Evolutionary conservation across 2,329 filamentous ascomycete species (phyloP).

Genomic region (Fusarium xylarioides): DNA sequence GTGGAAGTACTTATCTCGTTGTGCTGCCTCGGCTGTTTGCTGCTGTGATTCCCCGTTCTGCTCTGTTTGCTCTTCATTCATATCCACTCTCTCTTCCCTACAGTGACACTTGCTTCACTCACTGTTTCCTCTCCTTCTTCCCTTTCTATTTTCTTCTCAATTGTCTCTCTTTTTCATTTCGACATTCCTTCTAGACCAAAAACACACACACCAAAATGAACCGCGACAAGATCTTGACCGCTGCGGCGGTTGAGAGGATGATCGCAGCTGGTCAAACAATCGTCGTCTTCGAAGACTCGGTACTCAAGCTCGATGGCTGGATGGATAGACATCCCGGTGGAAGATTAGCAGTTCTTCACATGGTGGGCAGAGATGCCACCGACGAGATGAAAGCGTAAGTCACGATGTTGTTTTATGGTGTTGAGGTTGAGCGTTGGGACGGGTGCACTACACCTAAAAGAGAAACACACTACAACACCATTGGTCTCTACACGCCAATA

Average conservation of each 20-base stretch:
- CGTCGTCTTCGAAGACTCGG: slow-evolving; percentile 64
- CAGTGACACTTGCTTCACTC: too few relatives aligned
- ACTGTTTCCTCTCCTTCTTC: too few relatives aligned
- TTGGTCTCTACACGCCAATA: slow-evolving; percentile 15
- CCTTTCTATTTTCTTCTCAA: too few relatives aligned
- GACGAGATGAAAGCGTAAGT: slow-evolving; percentile 50
- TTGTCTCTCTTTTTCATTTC: background rate
- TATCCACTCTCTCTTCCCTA: background rate
- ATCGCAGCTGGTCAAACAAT: slow-evolving; percentile 65
- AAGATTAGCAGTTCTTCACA: slow-evolving; percentile 66
- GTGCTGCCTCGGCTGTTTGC: slow-evolving; percentile 3
- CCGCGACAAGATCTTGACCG: slow-evolving; percentile 55
- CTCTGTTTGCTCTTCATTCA: slow-evolving; percentile 2
- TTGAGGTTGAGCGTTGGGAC: background rate
- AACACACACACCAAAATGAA: slow-evolving; percentile 36
- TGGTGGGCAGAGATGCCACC: slow-evolving; percentile 51
- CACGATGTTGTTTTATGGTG: background rate
- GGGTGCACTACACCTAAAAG: background rate
- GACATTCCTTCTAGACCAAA: background rate
- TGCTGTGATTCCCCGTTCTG: background rate
- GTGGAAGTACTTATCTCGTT: slow-evolving; percentile 6
- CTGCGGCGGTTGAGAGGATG: slow-evolving; percentile 58
- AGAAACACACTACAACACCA: background rate
- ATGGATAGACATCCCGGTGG: slow-evolving; percentile 68
- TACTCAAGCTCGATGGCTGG: slow-evolving; percentile 67